Base-by-base conservation (phyloP, 1,284 basidiomycete species). In the Ceratorhiza oryzae-sativae region DNA sequence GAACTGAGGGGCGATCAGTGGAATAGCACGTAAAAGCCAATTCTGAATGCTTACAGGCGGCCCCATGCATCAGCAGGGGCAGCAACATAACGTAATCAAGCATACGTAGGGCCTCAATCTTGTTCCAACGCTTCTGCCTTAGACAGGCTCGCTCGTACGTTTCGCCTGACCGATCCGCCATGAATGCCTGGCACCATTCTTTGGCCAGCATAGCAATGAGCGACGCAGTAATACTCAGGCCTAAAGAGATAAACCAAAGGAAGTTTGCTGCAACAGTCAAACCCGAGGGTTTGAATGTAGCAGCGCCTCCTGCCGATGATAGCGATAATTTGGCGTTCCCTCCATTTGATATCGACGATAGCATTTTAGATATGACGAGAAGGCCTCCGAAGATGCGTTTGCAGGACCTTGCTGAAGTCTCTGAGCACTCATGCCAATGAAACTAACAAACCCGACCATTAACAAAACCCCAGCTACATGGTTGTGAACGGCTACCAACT, bases 171-270 rank as follows among this genome's bases (percentile, higher is more conserved):
- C 42, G 61, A 9, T 18, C 30, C 10, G 45, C 18, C 18, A 49
- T 46, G 61, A 49, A 63, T 10, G 61, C 23, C 18, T 36, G 61
- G 42, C 61, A 63, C 61, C 61, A 63, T 23, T 63, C 61, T 30
- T 63, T 49, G 5, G 45, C 61, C 4, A 63, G 61, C 27, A 63
- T 63, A 13, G 61, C 45, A 34, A 63, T 39, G n/a, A 63, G 42
- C 3, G 59, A 61, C 1, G 23, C 20, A 4, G 59, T 39, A 5
- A 61, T 15, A 23, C 36, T 42, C 3, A 63, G 45, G 13, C 45
- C 36, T 12, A 63, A 45, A 18, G 61, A 49, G 12, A 49, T 15
- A 23, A 45, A 63, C 61, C 61, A 63, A n/a, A 63, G 61, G 4
- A 23, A 34, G 46, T 63, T 63, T 13, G 49, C 27, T 4, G 20